A percentile compares a stretch with the other conserved stretches of the same genome.
These are phyloP conservation scores for Chrysoporthe cubensis DNA, from an alignment of 2,329 filamentous ascomycete genomes.

Conservation along the genomic window DNA sequence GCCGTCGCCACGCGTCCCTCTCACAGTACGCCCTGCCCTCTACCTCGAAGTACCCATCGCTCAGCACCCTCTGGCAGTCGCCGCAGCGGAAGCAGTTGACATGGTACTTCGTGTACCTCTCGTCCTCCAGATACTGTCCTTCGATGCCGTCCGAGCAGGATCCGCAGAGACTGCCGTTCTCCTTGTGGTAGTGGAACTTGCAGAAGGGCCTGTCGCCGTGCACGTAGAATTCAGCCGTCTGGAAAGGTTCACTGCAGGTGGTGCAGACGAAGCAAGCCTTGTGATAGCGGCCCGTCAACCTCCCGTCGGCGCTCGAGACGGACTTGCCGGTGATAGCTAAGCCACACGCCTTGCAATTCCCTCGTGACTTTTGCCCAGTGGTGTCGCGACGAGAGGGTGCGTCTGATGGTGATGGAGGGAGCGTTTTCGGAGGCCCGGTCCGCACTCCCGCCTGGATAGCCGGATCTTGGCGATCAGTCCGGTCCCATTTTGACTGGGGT, in stretches of 20 bases:
- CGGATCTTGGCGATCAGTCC: conserved; percentile 38
- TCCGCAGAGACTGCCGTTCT: conserved; percentile 85
- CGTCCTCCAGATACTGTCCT: conserved; percentile 89
- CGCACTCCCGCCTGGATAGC: conserved; percentile 30
- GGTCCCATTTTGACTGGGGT: conserved; percentile 20
- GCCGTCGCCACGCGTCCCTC: conserved; percentile 72
- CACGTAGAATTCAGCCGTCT: conserved; percentile 91
- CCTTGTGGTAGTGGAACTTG: conserved; percentile 86
- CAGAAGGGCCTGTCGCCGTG: conserved; percentile 87
- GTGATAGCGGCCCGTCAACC: conserved; percentile 91
- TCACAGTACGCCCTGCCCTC: conserved; percentile 82
- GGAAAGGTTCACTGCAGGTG: conserved; percentile 79
- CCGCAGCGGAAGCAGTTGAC: conserved; percentile 83
- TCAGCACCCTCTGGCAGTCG: conserved; percentile 74
- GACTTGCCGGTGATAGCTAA: conserved; percentile 85
- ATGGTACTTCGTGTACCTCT: conserved; percentile 78
- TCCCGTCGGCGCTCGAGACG: conserved; percentile 89
- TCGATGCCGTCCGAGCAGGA: conserved; percentile 86
- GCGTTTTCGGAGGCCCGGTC: conserved; percentile 7
- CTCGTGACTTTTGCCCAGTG: conserved; percentile 54
- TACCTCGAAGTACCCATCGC: conserved; percentile 90
- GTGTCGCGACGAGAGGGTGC: conserved; percentile 41
- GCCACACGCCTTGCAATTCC: conserved; percentile 82
- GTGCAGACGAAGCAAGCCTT: conserved; percentile 93
- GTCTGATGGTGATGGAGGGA: conserved; percentile 24